phyloP scores from a whole-genome alignment of 257 asterid species.

The Solanum pinnatisectum region DNA sequence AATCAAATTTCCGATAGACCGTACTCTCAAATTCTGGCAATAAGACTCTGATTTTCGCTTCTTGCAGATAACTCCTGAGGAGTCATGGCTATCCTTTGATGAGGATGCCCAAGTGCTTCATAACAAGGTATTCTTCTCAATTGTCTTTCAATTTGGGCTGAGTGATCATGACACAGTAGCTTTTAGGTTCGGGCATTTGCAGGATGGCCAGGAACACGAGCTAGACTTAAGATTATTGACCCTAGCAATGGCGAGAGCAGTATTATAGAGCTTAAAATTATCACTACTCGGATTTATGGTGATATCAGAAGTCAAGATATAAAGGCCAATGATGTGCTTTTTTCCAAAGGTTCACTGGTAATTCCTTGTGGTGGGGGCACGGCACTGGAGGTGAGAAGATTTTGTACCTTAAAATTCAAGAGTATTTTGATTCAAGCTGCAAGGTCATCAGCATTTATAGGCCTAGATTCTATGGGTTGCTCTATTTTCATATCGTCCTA shows the following conservation, averaged over 20 bases:
- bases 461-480: not conserved
- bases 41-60: not conserved
- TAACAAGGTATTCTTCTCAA: conserved; percentile 54
- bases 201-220: conserved; percentile 99
- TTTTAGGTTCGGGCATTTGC: conserved; percentile 97
- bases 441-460: not conserved
- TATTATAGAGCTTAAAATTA: conserved; percentile 59
- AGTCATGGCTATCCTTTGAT: conserved; percentile 74
- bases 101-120: conserved; percentile 69
- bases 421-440: not conserved
- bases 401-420: not conserved
- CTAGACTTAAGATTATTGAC: conserved; percentile 45
- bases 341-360: conserved; percentile 54
- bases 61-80: conserved; percentile 71
- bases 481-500: not conserved
- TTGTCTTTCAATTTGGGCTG: conserved; percentile 9
- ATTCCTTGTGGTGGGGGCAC: conserved; percentile 68
- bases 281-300: conserved; percentile 52
- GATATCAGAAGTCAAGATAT: conserved; percentile 18
- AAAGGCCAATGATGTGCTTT: conserved; percentile 42
- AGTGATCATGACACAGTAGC: conserved; percentile 26
- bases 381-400: conserved; percentile 59
- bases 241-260: conserved; percentile 27
- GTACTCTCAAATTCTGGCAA: not conserved
- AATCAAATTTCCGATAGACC: not conserved